These are phyloP conservation scores for Nicotiana paniculata DNA, from an alignment of 257 asterid species.

Conservation along the genomic window DNA sequence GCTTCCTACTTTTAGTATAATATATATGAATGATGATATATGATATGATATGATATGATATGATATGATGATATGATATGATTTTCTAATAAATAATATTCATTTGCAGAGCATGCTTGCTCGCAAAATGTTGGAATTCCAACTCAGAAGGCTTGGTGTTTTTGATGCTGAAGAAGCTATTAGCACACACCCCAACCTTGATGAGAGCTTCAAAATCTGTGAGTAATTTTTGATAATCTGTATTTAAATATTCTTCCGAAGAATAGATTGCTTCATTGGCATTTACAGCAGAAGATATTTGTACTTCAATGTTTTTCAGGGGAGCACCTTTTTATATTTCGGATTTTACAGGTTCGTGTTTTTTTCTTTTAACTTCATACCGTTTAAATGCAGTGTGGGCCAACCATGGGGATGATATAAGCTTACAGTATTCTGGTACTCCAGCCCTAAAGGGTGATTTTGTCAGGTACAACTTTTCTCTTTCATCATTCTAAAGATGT, in stretches of 20 bases:
- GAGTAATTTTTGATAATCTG: conserved; percentile 23
- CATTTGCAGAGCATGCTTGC: conserved; percentile 85
- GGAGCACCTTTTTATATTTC: not conserved
- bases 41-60: too few relatives aligned
- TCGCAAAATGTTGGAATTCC: conserved; percentile 84
- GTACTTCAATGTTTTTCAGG: not conserved
- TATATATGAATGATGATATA: too few relatives aligned
- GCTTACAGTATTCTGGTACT: conserved; percentile 72
- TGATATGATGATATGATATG: too few relatives aligned
- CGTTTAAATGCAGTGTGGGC: conserved; percentile 61
- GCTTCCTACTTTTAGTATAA: too few relatives aligned
- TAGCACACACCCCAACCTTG: conserved; percentile 59
- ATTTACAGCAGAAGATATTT: not conserved
- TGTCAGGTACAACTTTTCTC: conserved; percentile 48
- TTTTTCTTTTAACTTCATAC: conserved; percentile 14
- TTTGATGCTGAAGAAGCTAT: conserved; percentile 65
- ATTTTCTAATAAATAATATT: not conserved
- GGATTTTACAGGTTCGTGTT: not conserved
- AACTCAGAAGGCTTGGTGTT: conserved; percentile 84
- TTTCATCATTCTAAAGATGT: not conserved
- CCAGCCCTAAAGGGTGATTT: conserved; percentile 78
- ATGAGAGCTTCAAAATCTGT: conserved; percentile 66
- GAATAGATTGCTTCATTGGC: not conserved
- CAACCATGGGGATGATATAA: conserved; percentile 69
- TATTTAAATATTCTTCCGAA: not conserved